These are phyloP conservation scores for Lathyrus aphaca DNA, from an alignment of 306 rosid species.

Conservation along the genomic window DNA sequence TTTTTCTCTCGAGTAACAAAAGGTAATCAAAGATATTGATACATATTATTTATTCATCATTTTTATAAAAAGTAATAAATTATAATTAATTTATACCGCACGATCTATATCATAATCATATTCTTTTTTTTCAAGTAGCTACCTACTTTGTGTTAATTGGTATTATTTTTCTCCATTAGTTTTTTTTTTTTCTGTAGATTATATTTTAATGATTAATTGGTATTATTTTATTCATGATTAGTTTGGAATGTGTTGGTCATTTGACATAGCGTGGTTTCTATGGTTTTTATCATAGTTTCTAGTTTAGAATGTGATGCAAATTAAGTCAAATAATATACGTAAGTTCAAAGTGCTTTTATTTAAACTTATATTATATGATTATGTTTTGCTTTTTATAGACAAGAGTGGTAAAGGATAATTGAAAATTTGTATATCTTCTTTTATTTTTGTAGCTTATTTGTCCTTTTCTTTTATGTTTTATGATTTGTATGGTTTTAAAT, in stretches of 20 bases:
- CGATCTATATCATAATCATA: too few relatives aligned
- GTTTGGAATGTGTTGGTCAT: neutral
- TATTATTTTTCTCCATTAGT: too few relatives aligned
- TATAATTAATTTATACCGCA: too few relatives aligned
- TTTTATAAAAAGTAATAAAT: too few relatives aligned
- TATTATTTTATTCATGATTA: neutral
- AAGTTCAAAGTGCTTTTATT: constrained; percentile 33
- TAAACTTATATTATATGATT: constrained; percentile 35
- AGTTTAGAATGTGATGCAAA: constrained; percentile 14
- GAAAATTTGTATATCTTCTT: constrained; percentile 29
- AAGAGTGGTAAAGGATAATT: constrained; percentile 45
- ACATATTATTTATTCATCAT: too few relatives aligned
- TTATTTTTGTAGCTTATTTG: constrained; percentile 36
- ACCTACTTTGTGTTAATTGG: neutral
- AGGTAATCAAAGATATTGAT: too few relatives aligned
- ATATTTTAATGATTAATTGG: too few relatives aligned
- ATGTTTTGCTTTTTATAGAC: constrained; percentile 42
- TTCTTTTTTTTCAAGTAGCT: constrained; percentile 42
- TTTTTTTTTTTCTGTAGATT: neutral
- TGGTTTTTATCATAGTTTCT: neutral
- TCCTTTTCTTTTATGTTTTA: neutral
- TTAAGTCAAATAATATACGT: constrained; percentile 33
- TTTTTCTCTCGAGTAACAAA: too few relatives aligned
- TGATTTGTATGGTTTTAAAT: neutral
- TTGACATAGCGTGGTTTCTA: neutral